Conservation (phyloP, 2,329 filamentous ascomycete species). For the Aspergillus pseudoviridinutans region DNA sequence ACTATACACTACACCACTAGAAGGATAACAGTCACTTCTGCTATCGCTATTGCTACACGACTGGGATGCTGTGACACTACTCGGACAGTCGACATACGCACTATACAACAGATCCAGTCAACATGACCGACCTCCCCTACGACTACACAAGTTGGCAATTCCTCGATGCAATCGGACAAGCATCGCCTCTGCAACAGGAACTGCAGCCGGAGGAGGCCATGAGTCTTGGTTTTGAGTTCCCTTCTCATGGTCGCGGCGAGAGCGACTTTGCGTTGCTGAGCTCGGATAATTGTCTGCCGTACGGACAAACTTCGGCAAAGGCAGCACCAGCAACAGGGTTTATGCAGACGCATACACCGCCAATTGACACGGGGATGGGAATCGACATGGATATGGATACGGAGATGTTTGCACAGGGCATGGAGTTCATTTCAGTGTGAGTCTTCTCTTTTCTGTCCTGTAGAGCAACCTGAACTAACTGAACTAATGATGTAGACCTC, state of each 20-base stretch:
- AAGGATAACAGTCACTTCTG: neutral
- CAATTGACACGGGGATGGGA: neutral
- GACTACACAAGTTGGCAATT: conserved; percentile 9
- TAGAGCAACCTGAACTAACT: no score
- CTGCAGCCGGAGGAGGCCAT: neutral
- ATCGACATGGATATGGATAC: neutral
- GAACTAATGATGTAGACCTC: neutral
- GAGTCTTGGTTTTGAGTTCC: neutral
- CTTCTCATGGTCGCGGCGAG: neutral
- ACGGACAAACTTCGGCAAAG: neutral
- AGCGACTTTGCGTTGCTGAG: neutral
- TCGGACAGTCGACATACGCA: neutral
- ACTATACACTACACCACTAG: neutral
- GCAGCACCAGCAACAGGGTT: no score
- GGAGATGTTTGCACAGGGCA: neutral
- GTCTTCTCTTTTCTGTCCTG: neutral
- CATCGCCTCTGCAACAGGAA: neutral
- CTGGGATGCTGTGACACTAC: neutral
- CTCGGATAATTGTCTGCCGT: neutral
- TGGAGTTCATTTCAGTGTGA: neutral
- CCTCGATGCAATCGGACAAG: conserved; percentile 7
- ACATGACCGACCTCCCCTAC: conserved; percentile 9
- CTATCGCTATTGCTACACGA: no score
- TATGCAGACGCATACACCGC: neutral
- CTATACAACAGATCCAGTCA: neutral